Evolutionary conservation across 306 rosid species (phyloP).

Genomic region (Casuarina cunninghamiana): DNA sequence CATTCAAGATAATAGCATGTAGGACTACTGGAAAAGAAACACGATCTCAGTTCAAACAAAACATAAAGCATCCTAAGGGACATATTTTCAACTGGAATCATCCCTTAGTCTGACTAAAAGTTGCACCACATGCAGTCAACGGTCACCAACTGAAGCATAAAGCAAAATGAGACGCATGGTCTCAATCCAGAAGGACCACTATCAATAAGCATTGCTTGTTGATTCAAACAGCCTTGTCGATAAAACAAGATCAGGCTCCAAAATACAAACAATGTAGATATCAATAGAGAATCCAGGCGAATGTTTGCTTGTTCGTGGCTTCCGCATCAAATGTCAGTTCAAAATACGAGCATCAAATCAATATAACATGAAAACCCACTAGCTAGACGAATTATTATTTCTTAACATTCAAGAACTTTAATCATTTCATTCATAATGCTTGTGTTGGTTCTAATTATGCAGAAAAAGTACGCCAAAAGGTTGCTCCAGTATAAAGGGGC

Average conservation of each 20-base stretch:
- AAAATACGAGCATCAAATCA: not conserved
- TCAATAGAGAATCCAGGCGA: not conserved
- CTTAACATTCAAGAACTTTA: slow-evolving; percentile 5
- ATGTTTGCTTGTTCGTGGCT: not conserved
- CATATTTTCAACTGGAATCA: not conserved
- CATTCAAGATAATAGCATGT: not conserved
- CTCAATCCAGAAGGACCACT: not conserved
- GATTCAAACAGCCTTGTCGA: not conserved
- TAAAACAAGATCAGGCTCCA: not conserved
- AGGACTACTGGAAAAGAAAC: not conserved
- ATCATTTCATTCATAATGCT: slow-evolving; percentile 19
- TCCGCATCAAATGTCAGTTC: not conserved
- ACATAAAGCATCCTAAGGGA: not conserved
- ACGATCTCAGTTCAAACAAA: not conserved
- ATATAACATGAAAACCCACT: not conserved
- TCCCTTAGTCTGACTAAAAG: not conserved
- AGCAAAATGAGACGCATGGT: not conserved
- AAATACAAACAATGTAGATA: not conserved
- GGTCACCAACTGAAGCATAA: not conserved
- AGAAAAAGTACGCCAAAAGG: not conserved
- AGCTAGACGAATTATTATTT: slow-evolving; percentile 1
- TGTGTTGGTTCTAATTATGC: slow-evolving; percentile 15
- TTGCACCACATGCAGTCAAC: not conserved
- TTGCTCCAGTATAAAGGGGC: slow-evolving; percentile 4
- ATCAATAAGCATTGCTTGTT: not conserved